These are phyloP conservation scores for Aschersonia sp. DNA, from an alignment of 2,329 filamentous ascomycete genomes.

Conservation along the genomic window DNA sequence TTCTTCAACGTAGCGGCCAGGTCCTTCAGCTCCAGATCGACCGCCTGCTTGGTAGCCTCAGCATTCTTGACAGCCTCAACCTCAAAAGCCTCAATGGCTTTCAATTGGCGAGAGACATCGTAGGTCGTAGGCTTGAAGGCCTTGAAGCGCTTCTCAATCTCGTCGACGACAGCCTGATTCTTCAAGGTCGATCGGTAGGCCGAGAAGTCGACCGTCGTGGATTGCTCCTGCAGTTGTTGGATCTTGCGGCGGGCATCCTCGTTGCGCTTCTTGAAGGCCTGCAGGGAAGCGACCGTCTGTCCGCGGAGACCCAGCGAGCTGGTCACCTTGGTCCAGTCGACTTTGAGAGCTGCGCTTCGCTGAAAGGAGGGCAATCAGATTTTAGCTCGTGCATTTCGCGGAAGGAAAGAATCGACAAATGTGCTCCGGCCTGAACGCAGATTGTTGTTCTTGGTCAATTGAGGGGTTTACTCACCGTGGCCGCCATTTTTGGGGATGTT, in stretches of 20 bases:
- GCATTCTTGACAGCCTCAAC: conserved; percentile 93
- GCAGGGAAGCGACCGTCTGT: conserved; percentile 79
- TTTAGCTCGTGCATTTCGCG: conserved; percentile 13
- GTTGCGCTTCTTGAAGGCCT: conserved; percentile 99
- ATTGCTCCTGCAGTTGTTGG: conserved; percentile 65
- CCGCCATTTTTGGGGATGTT: conserved; percentile 34
- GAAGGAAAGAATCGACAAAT: too few species aligned
- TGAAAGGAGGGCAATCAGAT: conserved; percentile 44
- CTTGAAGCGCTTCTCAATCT: conserved; percentile 93
- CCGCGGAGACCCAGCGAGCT: conserved; percentile 91
- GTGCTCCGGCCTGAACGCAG: too few species aligned
- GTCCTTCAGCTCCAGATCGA: conserved; percentile 88
- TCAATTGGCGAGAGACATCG: conserved; percentile 86
- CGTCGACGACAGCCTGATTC: conserved; percentile 89
- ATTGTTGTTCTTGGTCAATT: not conserved
- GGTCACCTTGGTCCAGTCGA: conserved; percentile 96
- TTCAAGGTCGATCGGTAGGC: conserved; percentile 87
- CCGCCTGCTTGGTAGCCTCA: conserved; percentile 89
- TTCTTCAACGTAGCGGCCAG: conserved; percentile 91
- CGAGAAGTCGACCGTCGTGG: conserved; percentile 80
- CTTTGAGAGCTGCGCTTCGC: conserved; percentile 97
- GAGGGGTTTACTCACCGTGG: conserved; percentile 41
- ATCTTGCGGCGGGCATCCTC: conserved; percentile 95
- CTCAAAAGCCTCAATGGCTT: conserved; percentile 97
- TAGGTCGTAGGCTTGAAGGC: conserved; percentile 86